Conservation (phyloP, 2,329 filamentous ascomycete species). For the Sporothrix brasiliensis region DNA sequence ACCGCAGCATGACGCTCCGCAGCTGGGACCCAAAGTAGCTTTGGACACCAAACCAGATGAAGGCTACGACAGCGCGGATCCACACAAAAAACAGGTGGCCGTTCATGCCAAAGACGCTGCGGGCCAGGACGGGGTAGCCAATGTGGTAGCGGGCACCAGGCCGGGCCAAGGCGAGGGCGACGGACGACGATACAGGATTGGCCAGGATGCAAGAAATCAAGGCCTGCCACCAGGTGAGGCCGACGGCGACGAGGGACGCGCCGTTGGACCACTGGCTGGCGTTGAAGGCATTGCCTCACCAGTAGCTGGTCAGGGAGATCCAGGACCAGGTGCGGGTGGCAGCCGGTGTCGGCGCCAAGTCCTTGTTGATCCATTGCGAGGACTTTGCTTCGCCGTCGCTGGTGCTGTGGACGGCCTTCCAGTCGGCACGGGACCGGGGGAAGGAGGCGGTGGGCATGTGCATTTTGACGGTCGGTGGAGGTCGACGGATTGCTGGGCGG, state of each 20-base stretch:
- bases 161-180: slow-evolving; percentile 26
- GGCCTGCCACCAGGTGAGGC: slow-evolving; percentile 33
- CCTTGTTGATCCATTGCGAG: slow-evolving; percentile 33
- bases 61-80: slow-evolving; percentile 30
- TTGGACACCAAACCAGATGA: slow-evolving; percentile 35
- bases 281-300: slow-evolving; percentile 35
- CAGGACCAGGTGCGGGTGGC: slow-evolving; percentile 31
- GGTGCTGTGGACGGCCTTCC: slow-evolving; percentile 32
- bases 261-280: slow-evolving; percentile 34
- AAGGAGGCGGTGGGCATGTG: slow-evolving; percentile 3
- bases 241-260: slow-evolving; percentile 28
- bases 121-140: slow-evolving; percentile 33
- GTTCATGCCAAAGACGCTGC: slow-evolving; percentile 33
- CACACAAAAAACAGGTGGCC: slow-evolving; percentile 29
- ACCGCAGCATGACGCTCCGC: slow-evolving; percentile 37
- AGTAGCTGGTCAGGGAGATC: slow-evolving; percentile 33
- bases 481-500: too few relatives aligned
- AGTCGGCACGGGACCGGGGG: slow-evolving; percentile 27
- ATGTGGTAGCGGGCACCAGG: slow-evolving; percentile 34
- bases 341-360: slow-evolving; percentile 30
- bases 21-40: slow-evolving; percentile 32
- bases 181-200: slow-evolving; percentile 24
- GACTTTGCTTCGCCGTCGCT: slow-evolving; percentile 22
- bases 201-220: slow-evolving; percentile 29
- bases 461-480: neutral